phyloP scores from a whole-genome alignment of 2,329 filamentous ascomycete genomes.

The Lomentospora prolificans region DNA sequence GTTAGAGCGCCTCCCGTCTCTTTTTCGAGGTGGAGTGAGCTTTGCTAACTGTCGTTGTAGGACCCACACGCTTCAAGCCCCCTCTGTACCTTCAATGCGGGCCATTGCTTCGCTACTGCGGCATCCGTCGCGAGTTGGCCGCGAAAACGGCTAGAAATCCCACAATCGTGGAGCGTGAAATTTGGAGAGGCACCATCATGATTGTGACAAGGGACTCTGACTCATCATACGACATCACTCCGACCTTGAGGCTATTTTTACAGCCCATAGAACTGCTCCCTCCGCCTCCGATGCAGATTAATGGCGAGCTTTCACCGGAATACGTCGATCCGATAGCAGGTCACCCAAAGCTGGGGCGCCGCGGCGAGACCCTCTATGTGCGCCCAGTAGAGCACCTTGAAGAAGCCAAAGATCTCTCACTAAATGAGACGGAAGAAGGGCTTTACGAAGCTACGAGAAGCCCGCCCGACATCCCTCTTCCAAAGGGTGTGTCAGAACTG shows the following conservation, averaged over 20 bases:
- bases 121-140: conserved; percentile 56
- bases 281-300: conserved; percentile 61
- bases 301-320: conserved; percentile 60
- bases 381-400: conserved; percentile 80
- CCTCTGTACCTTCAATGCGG: conserved; percentile 80
- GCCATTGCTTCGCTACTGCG: conserved; percentile 81
- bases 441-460: conserved; percentile 64
- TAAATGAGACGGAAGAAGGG: conserved; percentile 68
- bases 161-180: conserved; percentile 49
- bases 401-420: conserved; percentile 68
- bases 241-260: conserved; percentile 73
- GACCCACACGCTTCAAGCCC: conserved; percentile 69
- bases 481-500: conserved; percentile 34
- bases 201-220: conserved; percentile 82
- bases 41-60: too few species aligned
- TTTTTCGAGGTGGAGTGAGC: too few species aligned
- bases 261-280: conserved; percentile 77
- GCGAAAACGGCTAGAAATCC: conserved; percentile 25
- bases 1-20: too few species aligned
- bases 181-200: conserved; percentile 92
- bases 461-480: conserved; percentile 33
- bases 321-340: conserved; percentile 86
- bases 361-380: conserved; percentile 79
- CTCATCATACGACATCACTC: conserved; percentile 72
- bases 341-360: conserved; percentile 73